A percentile compares a stretch with the other conserved stretches of the same genome.
phyloP scores from a whole-genome alignment of 2,329 filamentous ascomycete species.

The Monosporascus cannonballus region DNA sequence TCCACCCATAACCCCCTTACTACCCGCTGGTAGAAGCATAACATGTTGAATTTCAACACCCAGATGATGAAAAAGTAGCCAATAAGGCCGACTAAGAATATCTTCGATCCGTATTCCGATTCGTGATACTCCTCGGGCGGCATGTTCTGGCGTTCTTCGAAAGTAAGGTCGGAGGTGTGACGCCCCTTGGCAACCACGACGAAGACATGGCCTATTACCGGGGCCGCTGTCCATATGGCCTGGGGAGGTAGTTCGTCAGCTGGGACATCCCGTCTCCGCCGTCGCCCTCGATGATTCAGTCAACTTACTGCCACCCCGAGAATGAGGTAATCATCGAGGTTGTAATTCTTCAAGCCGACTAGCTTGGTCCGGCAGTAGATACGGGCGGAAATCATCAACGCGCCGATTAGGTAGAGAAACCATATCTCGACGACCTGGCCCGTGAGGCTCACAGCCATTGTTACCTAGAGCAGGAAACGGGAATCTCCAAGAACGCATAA shows the following conservation, averaged over 20 bases:
- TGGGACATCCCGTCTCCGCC: slow-evolving; percentile 17
- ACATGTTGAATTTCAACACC: slow-evolving; percentile 35
- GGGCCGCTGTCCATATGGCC: slow-evolving; percentile 5
- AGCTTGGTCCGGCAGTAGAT: slow-evolving; percentile 27
- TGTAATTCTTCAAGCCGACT: slow-evolving; percentile 25
- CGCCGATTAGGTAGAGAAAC: slow-evolving; percentile 29
- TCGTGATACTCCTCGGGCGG: slow-evolving; percentile 17
- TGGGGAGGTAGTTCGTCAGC: neutral
- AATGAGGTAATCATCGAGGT: slow-evolving; percentile 29
- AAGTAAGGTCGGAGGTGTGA: slow-evolving; percentile 24
- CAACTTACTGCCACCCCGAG: slow-evolving; percentile 6
- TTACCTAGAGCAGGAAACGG: no score
- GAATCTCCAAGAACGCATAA: no score
- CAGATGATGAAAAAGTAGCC: slow-evolving; percentile 31
- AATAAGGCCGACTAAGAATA: slow-evolving; percentile 28
- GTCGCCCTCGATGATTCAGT: slow-evolving; percentile 3
- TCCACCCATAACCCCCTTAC: slow-evolving; percentile 29
- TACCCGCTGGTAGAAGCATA: slow-evolving; percentile 32
- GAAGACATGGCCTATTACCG: slow-evolving; percentile 12
- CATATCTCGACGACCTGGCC: slow-evolving; percentile 27
- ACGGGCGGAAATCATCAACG: slow-evolving; percentile 23
- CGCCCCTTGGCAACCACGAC: slow-evolving; percentile 21
- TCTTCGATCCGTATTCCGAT: slow-evolving; percentile 28
- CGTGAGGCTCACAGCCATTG: no score
- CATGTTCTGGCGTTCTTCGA: slow-evolving; percentile 26